Base-by-base conservation (phyloP, 2,329 filamentous ascomycete species). In the Penicillium sp. region DNA sequence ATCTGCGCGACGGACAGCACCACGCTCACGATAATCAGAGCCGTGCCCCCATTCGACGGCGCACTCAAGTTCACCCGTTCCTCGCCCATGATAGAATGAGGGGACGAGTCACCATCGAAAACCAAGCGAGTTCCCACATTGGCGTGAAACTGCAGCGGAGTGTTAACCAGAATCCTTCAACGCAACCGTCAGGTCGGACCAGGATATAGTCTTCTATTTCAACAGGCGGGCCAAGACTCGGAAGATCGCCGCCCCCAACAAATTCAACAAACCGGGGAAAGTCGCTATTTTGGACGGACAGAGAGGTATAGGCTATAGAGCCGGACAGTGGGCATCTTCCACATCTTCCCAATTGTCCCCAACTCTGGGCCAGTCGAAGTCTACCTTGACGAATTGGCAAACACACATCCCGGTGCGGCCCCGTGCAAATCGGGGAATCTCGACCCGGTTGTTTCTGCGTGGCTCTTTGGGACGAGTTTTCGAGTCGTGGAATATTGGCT, bases 1-100 rank as follows among this genome's bases (percentile, higher is more conserved):
- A 69, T 62, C 54, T 69, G 68, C 2, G 70, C 15, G 8, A 60
- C 57, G 3, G 64, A 60, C 31, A 71, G 51, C 10, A 61, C 57
- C 22, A 65, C 54, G 25, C 59, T 52, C 34, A 63, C 61, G 20
- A 60, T 66, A 20, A 71, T 52, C 35, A 71, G 55, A 11, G 54
- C 14, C 43, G 25, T 5, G 4, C 43, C 43, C 15, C 25, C 43
- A 10, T 17, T 22, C 7, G 43, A 47, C 43, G 43, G 43, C 25
- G 25, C 10, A 11, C 14, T 31, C 12, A 25, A 45, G 43, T 47
- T 47, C 43, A 31, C 43, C 25, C 14, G 43, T 47, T 47, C 43
- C 43, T 47, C 15, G 43, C 43, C 43, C 43, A 47, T 45, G 42
- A 45, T 47, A 12, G 15, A 8, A 15, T 17, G n/a, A 47, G 43